These are phyloP conservation scores for Kazachstania sp. DNA, from an alignment of 1,139 yeast genomes.

Conservation along the genomic window DNA sequence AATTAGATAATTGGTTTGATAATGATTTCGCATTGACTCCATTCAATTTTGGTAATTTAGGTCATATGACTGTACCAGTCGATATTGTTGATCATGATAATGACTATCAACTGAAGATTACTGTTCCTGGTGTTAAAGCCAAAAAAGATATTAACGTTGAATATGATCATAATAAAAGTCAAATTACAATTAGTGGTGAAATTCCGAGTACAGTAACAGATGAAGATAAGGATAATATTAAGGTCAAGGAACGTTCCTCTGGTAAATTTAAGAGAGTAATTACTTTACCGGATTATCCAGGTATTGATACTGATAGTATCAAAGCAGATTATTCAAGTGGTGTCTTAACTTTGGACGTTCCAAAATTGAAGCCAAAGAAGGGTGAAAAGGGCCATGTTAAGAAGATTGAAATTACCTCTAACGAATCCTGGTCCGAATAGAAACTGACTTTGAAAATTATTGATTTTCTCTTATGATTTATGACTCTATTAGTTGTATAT, in stretches of 20 bases:
- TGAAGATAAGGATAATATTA: constrained; percentile 25
- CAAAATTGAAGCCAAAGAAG: constrained; percentile 29
- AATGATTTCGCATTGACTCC: constrained; percentile 22
- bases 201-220: constrained; percentile 23
- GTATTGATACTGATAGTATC: constrained; percentile 36
- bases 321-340: constrained; percentile 36
- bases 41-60: constrained; percentile 10
- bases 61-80: constrained; percentile 32
- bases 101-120: constrained; percentile 34
- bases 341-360: constrained; percentile 34
- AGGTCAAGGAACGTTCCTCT: constrained; percentile 33
- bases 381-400: constrained; percentile 24
- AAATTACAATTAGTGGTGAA: constrained; percentile 34
- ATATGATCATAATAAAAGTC: constrained; percentile 35
- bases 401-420: constrained; percentile 31
- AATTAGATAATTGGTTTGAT: constrained; percentile 24
- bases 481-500: too few species aligned
- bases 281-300: constrained; percentile 32
- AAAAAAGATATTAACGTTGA: constrained; percentile 33
- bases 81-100: constrained; percentile 36
- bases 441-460: neutral
- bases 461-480: neutral
- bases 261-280: constrained; percentile 38
- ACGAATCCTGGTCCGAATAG: constrained; percentile 16
- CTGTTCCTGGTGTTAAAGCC: constrained; percentile 37